These are phyloP conservation scores for Solanum tarapatanum DNA, from an alignment of 257 asterid species.

Conservation along the genomic window DNA sequence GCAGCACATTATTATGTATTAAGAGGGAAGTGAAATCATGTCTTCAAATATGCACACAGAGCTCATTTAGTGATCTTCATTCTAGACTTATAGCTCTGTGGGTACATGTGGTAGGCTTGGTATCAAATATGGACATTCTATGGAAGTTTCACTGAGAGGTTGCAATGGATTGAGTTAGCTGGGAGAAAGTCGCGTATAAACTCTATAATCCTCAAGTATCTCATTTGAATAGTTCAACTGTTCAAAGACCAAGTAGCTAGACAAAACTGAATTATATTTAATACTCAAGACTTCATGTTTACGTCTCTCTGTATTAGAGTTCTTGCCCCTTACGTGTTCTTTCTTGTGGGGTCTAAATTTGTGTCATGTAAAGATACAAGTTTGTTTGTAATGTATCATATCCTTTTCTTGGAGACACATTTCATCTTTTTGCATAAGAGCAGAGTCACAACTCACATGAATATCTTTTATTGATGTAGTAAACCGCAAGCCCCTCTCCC, in stretches of 20 bases:
- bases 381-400: background rate
- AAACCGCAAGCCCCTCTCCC: background rate
- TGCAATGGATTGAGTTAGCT: background rate
- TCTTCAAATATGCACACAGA: background rate
- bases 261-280: background rate
- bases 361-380: background rate
- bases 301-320: background rate
- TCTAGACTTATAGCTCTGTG: background rate
- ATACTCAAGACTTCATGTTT: background rate
- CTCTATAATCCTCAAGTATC: background rate
- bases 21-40: background rate
- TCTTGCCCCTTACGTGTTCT: background rate
- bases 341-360: background rate
- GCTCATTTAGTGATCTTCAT: background rate
- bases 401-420: background rate
- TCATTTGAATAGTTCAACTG: background rate
- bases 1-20: background rate
- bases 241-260: background rate
- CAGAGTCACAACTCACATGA: background rate
- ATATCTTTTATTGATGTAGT: background rate
- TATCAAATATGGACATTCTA: background rate
- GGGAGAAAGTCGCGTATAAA: background rate
- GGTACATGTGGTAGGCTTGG: background rate
- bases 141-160: background rate
- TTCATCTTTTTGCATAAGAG: background rate